Evolutionary conservation across 129 eudicot species (phyloP).

Genomic region (Rutidosis leptorrhynchoides): DNA sequence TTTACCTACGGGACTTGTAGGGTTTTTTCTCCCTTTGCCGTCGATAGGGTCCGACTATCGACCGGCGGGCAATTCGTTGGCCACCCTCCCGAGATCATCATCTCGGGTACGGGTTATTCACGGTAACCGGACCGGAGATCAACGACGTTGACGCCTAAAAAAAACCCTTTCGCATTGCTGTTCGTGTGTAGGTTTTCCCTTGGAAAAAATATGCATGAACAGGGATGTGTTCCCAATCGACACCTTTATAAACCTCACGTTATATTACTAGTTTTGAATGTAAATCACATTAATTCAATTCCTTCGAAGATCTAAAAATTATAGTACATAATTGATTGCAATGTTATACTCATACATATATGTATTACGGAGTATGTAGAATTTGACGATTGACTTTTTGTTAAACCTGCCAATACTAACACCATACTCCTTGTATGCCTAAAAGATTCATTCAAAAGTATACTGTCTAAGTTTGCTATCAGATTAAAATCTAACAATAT

Average conservation of each 20-base stretch:
- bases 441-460: not conserved
- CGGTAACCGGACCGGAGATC: no score
- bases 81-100: no score
- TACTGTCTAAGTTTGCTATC: no score
- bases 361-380: not conserved
- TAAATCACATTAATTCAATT: not conserved
- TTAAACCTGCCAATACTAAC: not conserved
- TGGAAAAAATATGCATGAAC: no score
- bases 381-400: not conserved
- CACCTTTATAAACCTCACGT: not conserved
- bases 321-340: not conserved
- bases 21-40: no score
- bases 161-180: no score
- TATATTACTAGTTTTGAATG: not conserved
- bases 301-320: not conserved
- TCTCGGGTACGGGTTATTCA: no score
- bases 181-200: no score
- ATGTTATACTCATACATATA: not conserved
- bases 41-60: no score
- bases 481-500: not conserved
- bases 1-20: no score
- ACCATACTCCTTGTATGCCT: not conserved
- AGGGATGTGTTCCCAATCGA: not conserved
- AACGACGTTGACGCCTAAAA: no score
- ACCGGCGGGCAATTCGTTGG: no score